These are phyloP conservation scores for Chytriomyces confervae DNA, from an alignment of 192 early-diverging fungal genomes.

Conservation along the genomic window DNA sequence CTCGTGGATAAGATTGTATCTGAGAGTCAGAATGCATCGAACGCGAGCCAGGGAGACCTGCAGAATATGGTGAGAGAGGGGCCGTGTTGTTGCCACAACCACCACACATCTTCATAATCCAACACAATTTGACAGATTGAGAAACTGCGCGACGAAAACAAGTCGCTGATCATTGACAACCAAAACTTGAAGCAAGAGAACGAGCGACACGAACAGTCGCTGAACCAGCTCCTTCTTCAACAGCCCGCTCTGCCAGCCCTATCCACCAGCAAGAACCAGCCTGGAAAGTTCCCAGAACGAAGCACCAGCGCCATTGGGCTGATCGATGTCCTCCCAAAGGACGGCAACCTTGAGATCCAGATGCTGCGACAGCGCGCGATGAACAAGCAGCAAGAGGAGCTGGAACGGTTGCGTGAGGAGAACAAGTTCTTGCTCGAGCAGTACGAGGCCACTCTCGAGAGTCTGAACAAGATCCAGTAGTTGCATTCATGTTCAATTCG, in stretches of 20 bases:
- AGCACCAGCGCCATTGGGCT: constrained; percentile 25
- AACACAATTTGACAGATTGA: neutral
- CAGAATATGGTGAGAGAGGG: neutral
- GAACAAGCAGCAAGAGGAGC: neutral
- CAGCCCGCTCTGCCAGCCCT: neutral
- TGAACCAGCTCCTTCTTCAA: neutral
- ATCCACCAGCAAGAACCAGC: neutral
- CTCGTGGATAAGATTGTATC: constrained; percentile 20
- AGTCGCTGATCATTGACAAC: constrained; percentile 20
- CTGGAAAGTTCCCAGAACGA: constrained; percentile 16
- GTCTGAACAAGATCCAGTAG: constrained; percentile 11
- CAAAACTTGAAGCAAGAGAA: constrained; percentile 29
- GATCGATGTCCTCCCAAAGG: constrained; percentile 13
- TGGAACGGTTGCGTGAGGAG: constrained; percentile 17
- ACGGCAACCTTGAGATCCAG: constrained; percentile 21
- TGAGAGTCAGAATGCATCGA: neutral
- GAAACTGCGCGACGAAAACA: constrained; percentile 26
- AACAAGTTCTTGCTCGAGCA: constrained; percentile 16
- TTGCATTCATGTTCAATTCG: neutral
- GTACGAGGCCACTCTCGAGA: constrained; percentile 15
- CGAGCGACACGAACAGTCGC: constrained; percentile 17
- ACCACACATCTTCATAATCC: neutral
- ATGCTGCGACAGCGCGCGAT: constrained; percentile 29
- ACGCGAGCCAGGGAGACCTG: neutral
- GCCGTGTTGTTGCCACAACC: neutral